A percentile compares a stretch with the other conserved stretches of the same genome.
These are phyloP conservation scores for Bruguiera gymnorhiza DNA, from an alignment of 345 rosid species.

Conservation along the genomic window DNA sequence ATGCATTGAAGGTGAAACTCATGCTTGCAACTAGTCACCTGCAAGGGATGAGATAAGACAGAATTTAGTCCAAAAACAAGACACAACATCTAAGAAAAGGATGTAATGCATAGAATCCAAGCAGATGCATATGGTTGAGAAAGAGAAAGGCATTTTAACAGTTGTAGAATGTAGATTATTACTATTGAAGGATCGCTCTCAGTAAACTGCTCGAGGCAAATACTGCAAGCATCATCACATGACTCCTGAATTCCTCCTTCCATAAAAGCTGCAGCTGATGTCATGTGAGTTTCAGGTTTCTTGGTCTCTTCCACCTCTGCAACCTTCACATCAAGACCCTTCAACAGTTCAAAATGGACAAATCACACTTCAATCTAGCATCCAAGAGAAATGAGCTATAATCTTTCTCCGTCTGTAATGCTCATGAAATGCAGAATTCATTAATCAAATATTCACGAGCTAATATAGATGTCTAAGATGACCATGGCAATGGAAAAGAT, in stretches of 20 bases:
- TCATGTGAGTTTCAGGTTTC: constrained; percentile 20
- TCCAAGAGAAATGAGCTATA: background rate
- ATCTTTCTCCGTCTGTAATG: background rate
- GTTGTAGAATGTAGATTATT: background rate
- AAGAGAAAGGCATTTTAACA: background rate
- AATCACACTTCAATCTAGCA: background rate
- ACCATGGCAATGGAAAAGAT: background rate
- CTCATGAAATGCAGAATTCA: constrained; percentile 1
- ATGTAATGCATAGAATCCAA: background rate
- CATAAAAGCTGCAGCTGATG: constrained; percentile 37
- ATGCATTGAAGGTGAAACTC: constrained; percentile 38
- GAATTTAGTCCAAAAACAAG: background rate
- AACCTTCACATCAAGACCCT: constrained; percentile 28
- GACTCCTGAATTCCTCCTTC: constrained; percentile 37
- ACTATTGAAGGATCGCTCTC: constrained; percentile 32
- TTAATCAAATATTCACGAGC: background rate
- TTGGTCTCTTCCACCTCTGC: constrained; percentile 26
- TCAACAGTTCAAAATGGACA: background rate
- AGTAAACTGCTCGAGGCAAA: constrained; percentile 29
- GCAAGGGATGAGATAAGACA: background rate
- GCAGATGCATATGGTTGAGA: background rate
- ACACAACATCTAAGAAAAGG: background rate
- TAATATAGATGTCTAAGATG: background rate
- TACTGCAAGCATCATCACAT: constrained; percentile 37
- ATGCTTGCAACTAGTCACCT: constrained; percentile 31